A percentile compares a stretch with the other conserved stretches of the same genome.
These are phyloP conservation scores for Auriscalpium orientale DNA, from an alignment of 768 basidiomycete species.

Conservation along the genomic window DNA sequence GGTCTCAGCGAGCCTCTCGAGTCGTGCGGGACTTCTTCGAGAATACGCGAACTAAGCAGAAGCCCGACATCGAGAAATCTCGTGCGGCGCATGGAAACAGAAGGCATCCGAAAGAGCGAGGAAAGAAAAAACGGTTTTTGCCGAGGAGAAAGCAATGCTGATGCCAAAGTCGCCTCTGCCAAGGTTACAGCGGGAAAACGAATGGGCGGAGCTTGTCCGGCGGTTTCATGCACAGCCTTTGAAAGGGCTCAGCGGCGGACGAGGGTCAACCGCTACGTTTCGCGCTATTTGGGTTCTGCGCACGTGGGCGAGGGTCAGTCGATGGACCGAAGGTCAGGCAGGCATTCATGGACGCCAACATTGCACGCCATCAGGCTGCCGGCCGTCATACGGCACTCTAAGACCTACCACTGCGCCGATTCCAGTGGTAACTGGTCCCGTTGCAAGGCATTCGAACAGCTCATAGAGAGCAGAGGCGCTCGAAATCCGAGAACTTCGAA, in stretches of 20 bases:
- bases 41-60: slow-evolving; percentile 30
- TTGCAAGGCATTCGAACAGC: slow-evolving; percentile 40
- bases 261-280: slow-evolving; percentile 48
- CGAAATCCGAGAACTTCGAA: slow-evolving; percentile 20
- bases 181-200: slow-evolving; percentile 47
- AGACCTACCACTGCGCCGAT: slow-evolving; percentile 19
- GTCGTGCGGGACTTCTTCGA: slow-evolving; percentile 40
- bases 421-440: slow-evolving; percentile 34
- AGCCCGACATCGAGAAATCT: slow-evolving; percentile 30
- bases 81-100: too few relatives aligned
- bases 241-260: slow-evolving; percentile 37
- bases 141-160: slow-evolving; percentile 29
- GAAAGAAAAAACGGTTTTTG: slow-evolving; percentile 18
- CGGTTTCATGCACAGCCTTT: slow-evolving; percentile 48
- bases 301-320: slow-evolving; percentile 36
- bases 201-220: slow-evolving; percentile 55
- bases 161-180: slow-evolving; percentile 58
- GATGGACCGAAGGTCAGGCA: slow-evolving; percentile 52
- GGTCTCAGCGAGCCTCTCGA: slow-evolving; percentile 49
- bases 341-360: slow-evolving; percentile 46
- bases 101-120: background rate
- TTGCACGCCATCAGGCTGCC: too few relatives aligned
- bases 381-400: too few relatives aligned
- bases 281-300: slow-evolving; percentile 52
- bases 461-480: slow-evolving; percentile 47